These are phyloP conservation scores for Malus hybrid DNA, from an alignment of 331 rosid species.

Conservation along the genomic window DNA sequence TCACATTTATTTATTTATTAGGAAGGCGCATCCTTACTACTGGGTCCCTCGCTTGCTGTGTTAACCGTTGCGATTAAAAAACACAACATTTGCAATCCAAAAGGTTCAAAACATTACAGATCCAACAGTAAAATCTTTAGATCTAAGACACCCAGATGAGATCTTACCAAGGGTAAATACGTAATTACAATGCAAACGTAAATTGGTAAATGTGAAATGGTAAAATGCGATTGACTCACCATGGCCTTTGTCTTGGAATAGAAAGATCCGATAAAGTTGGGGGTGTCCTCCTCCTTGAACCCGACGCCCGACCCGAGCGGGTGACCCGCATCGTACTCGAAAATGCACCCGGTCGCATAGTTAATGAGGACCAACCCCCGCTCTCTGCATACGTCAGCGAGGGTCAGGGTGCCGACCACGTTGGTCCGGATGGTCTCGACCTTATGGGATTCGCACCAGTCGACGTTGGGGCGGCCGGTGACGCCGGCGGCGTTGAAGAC, in stretches of 20 bases:
- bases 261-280: conserved; percentile 77
- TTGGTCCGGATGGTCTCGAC: conserved; percentile 74
- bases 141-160: neutral
- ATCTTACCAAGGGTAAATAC: neutral
- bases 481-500: conserved; percentile 91
- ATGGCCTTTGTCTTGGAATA: conserved; percentile 89
- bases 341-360: conserved; percentile 87
- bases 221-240: conserved; percentile 28
- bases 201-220: neutral
- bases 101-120: neutral
- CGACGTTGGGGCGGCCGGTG: conserved; percentile 88
- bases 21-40: too few relatives aligned
- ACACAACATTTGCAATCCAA: neutral
- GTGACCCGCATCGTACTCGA: conserved; percentile 64
- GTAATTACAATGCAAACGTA: neutral
- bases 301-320: conserved; percentile 57
- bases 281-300: conserved; percentile 63
- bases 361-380: conserved; percentile 51
- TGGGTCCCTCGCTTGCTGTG: too few relatives aligned
- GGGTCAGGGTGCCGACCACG: conserved; percentile 63
- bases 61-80: neutral
- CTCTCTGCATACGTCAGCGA: conserved; percentile 69
- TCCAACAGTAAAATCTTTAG: neutral
- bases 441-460: conserved; percentile 89
- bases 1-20: too few relatives aligned